Evolutionary conservation across 768 basidiomycete genomes (phyloP), one percentile per base, ranked within the genome.

Genomic region (Termitomyces sp.): DNA sequence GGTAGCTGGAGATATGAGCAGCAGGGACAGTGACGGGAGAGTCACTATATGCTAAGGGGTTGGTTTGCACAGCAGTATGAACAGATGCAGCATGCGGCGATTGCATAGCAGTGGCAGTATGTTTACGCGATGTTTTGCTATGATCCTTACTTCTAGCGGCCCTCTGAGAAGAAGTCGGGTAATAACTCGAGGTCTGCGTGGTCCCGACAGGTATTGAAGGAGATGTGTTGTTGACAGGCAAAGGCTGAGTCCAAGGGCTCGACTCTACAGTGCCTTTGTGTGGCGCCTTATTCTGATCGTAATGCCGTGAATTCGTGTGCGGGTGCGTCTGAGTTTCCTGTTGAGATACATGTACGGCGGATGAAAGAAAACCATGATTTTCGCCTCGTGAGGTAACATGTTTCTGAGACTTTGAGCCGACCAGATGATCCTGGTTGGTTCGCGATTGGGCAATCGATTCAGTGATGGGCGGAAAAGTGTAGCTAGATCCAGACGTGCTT

Each of bases 71-170:
- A 55, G 12, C 28, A 55, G 18, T 32, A n/a, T 44, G 28, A 42
- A 42, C 18, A 55, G 40, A 32, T 32, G 12, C 7, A 42, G 20
- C 13, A 35, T 59, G 50, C 42, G 22, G 46, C 18, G 35, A 46
- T 33, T 33, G 48, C 8, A 24, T 7, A n/a, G 16, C 22, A 48
- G 45, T 13, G 28, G 28, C 4, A n/a, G 28, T 35, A 15, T 53
- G 49, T 49, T 53, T 62, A 7, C 53, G 55, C 15, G 55, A 60
- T 48, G 36, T 18, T 51, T 51, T 62, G 16, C 22, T 45, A 6
- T 55, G 54, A 33, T 61, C 54, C 50, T 56, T 49, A 40, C 32
- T 61, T 46, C 48, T 46, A 50, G 48, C 32, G 18, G 38, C 13
- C 32, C 20, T 61, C 33, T 39, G 46, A 36, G 60, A 52, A 53